Evolutionary conservation across 2,329 filamentous ascomycete genomes (phyloP).

Genomic region (Blastomyces silverae): DNA sequence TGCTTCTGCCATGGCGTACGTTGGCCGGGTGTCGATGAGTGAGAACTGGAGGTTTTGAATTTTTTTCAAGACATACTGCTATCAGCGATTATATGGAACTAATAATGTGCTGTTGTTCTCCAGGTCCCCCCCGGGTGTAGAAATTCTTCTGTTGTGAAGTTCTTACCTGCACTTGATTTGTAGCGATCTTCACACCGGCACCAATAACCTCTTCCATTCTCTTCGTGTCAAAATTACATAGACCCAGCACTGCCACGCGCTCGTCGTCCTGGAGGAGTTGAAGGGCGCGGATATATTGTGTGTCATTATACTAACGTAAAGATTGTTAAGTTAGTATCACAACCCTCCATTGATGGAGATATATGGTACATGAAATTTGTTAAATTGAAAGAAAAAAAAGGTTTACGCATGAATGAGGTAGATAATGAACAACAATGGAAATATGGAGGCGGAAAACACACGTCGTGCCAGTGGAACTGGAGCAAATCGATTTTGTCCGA

Average conservation of each 20-base stretch:
- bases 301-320: constrained; percentile 30
- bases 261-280: constrained; percentile 32
- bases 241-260: constrained; percentile 33
- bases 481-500: constrained; percentile 35
- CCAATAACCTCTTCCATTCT: constrained; percentile 33
- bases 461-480: constrained; percentile 42
- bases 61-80: background rate
- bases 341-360: background rate
- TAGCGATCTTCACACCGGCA: constrained; percentile 30
- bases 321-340: constrained; percentile 2
- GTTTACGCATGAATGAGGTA: background rate
- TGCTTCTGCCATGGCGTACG: constrained; percentile 33
- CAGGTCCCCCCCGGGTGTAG: background rate
- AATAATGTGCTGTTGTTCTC: background rate
- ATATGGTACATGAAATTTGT: background rate
- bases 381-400: background rate
- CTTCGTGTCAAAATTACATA: constrained; percentile 41
- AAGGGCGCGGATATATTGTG: constrained; percentile 34
- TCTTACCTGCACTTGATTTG: constrained; percentile 37
- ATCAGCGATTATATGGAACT: background rate
- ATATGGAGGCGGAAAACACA: constrained; percentile 19
- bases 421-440: background rate
- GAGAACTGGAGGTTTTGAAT: constrained; percentile 31
- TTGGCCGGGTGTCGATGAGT: constrained; percentile 37
- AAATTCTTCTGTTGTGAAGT: background rate